phyloP scores from a whole-genome alignment of 2,329 filamentous ascomycete genomes.

The Aspergillus udagawae region DNA sequence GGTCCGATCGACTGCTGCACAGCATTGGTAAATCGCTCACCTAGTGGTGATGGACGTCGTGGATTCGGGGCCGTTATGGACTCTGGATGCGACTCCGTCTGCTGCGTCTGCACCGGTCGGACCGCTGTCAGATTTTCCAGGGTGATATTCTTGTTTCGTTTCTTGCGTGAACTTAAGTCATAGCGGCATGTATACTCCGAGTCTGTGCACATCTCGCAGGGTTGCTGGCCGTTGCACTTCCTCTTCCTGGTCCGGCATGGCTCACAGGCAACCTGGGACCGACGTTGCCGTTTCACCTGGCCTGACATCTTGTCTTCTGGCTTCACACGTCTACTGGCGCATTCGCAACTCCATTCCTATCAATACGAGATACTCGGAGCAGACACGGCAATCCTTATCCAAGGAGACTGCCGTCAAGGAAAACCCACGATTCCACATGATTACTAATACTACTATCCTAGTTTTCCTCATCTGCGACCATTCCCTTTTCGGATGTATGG shows the following conservation, averaged over 20 bases:
- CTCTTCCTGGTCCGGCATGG: conserved; percentile 53
- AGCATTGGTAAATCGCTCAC: background rate
- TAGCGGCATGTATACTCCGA: conserved; percentile 52
- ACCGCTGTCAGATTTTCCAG: background rate
- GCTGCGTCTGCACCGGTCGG: conserved; percentile 22
- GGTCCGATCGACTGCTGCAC: conserved; percentile 41
- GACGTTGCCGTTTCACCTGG: background rate
- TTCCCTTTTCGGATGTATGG: too few relatives aligned
- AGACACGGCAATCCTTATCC: too few relatives aligned
- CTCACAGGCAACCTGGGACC: conserved; percentile 33
- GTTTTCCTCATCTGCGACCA: too few relatives aligned
- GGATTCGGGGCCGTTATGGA: too few relatives aligned
- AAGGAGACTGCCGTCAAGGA: too few relatives aligned
- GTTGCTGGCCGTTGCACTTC: conserved; percentile 50
- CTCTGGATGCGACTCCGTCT: conserved; percentile 2
- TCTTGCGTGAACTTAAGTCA: conserved; percentile 11
- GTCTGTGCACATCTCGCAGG: conserved; percentile 50
- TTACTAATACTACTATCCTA: too few relatives aligned
- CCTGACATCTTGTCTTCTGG: too few relatives aligned
- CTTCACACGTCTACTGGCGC: too few relatives aligned
- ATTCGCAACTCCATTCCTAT: too few relatives aligned
- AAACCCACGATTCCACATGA: too few relatives aligned
- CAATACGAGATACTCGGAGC: too few relatives aligned
- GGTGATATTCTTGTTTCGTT: conserved; percentile 9
- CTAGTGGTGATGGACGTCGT: too few relatives aligned